Evolutionary conservation across 2,329 filamentous ascomycete species (phyloP), one percentile per base, ranked within the genome.

Genomic region (Aureobasidium sp.): DNA sequence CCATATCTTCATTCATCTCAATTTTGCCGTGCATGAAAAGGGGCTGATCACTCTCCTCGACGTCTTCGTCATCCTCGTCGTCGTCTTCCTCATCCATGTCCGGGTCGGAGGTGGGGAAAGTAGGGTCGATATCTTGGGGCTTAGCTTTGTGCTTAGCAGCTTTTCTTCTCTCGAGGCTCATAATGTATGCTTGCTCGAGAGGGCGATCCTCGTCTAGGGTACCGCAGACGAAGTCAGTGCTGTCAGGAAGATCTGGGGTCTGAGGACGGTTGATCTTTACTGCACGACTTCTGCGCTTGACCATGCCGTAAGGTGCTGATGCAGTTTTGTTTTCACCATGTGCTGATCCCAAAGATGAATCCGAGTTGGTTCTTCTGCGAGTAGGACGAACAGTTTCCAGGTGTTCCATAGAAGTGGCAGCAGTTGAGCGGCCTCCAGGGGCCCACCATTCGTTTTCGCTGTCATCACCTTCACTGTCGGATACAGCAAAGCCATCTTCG

Each of bases 171-270:
- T 92, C 89, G 63, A 95, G 82, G 69, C 89, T 91, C 2, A 90
- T 89, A 62, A 96, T 83, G 73, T 97, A 99, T 0, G 91, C 93
- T 67, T 92, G 91, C 73, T 99, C 94, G n/a, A 97, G 77, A 2
- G 91, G 91, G 48, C 91, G 87, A 70, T 99, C 94, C 75, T 99
- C 94, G 67, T 99, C 94, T 23, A 99, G 81, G 1, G 94, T 99
- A 63, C 94, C 94, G 70, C 94, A 97, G n/a, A 99, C 94, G 67
- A 99, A 99, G 74, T 99, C 94, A 15, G 94, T 97, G 75, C 92
- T 97, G 74, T 99, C 94, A 1, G 94, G 94, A 12, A 99, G 80
- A 71, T 96, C 91, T 2, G 90, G 90, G 4, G 67, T 66, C 13
- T 68, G 64, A 5, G 66, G 56, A 15, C 68, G 66, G 8, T 66